Conservation (phyloP, 306 rosid genomes). For the Rosa multiflora region DNA sequence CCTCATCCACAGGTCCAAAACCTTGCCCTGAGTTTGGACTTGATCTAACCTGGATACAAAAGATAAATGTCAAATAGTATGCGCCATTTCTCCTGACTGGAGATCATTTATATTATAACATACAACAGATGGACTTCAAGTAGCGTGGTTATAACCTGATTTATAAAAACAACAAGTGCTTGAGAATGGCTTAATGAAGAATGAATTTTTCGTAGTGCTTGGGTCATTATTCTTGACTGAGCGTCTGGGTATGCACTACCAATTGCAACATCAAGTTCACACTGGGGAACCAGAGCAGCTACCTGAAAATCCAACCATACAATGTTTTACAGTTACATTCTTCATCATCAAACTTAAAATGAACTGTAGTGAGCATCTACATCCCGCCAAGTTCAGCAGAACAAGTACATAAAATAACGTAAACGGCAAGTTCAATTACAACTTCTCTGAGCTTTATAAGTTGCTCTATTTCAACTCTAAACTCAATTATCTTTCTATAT, state of each 20-base stretch:
- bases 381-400: neutral
- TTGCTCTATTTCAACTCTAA: neutral
- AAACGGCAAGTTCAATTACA: neutral
- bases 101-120: neutral
- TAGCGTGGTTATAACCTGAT: conserved; percentile 56
- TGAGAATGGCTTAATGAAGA: conserved; percentile 60
- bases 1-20: conserved; percentile 54
- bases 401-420: neutral
- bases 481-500: neutral
- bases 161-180: conserved; percentile 64
- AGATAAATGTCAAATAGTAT: conserved; percentile 18
- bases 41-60: conserved; percentile 53
- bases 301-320: conserved; percentile 47
- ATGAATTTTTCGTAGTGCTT: conserved; percentile 69
- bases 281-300: conserved; percentile 84
- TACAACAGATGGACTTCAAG: conserved; percentile 11
- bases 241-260: conserved; percentile 38
- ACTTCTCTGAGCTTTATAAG: neutral
- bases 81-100: conserved; percentile 12
- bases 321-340: neutral
- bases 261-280: conserved; percentile 60
- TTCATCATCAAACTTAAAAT: neutral
- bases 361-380: neutral
- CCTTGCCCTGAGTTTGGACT: conserved; percentile 42
- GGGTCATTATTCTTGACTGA: conserved; percentile 65